These are phyloP conservation scores for Trichoderma koningiopsis DNA, from an alignment of 2,329 filamentous ascomycete genomes.

Conservation along the genomic window DNA sequence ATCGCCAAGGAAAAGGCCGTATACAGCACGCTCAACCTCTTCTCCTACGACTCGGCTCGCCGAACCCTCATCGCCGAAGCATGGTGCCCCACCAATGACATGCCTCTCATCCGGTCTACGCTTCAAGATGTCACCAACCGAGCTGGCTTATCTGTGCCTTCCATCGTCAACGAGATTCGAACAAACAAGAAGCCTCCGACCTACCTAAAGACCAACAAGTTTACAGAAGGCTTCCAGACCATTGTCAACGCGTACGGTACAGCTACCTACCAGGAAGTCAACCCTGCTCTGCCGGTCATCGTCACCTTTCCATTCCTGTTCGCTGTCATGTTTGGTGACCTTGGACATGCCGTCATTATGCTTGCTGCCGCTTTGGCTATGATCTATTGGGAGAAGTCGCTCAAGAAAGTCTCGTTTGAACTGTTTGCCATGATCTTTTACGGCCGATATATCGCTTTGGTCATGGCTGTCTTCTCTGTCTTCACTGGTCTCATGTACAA, in stretches of 20 bases:
- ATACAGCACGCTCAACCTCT: constrained; percentile 91
- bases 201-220: constrained; percentile 97
- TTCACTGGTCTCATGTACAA: constrained; percentile 98
- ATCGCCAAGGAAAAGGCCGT: constrained; percentile 98
- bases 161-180: constrained; percentile 96
- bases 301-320: constrained; percentile 99
- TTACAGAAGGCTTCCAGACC: constrained; percentile 96
- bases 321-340: constrained; percentile 99
- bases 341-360: constrained; percentile 93
- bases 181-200: constrained; percentile 98
- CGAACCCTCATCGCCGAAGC: constrained; percentile 97
- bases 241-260: constrained; percentile 99
- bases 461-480: constrained; percentile 97
- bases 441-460: constrained; percentile 94
- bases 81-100: constrained; percentile 92
- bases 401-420: constrained; percentile 92
- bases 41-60: constrained; percentile 93
- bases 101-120: constrained; percentile 86
- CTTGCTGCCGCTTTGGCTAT: constrained; percentile 79
- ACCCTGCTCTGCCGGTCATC: constrained; percentile 91
- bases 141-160: constrained; percentile 93
- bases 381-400: constrained; percentile 93
- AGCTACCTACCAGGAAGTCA: constrained; percentile 95
- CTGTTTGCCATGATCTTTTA: constrained; percentile 99
- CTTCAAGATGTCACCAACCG: constrained; percentile 96